These are phyloP conservation scores for Amylostereum chailletii DNA, from an alignment of 1,284 basidiomycete genomes.

Conservation along the genomic window DNA sequence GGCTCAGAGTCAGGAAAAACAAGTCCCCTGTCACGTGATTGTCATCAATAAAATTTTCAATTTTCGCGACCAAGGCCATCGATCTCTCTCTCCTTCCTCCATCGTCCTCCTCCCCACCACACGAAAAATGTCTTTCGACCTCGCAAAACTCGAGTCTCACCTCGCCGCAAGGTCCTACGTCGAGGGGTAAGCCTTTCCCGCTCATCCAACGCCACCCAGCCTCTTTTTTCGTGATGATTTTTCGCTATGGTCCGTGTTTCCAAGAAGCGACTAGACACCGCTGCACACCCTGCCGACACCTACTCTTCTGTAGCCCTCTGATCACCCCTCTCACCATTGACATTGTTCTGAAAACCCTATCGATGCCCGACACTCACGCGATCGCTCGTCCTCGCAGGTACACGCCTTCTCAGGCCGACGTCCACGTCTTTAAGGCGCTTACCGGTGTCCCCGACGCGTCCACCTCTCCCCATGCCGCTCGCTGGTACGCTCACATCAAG, in stretches of 20 bases:
- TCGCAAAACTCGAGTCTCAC: slow-evolving; percentile 77
- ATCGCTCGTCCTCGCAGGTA: slow-evolving; percentile 47
- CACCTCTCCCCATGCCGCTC: slow-evolving; percentile 69
- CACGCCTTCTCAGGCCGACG: slow-evolving; percentile 94
- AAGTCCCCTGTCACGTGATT: background rate
- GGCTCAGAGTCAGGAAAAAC: background rate
- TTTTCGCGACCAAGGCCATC: slow-evolving; percentile 12
- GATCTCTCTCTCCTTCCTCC: slow-evolving; percentile 12
- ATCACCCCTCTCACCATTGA: slow-evolving; percentile 25
- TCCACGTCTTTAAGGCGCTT: slow-evolving; percentile 83
- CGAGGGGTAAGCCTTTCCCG: slow-evolving; percentile 65
- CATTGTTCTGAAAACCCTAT: slow-evolving; percentile 10
- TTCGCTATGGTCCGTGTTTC: slow-evolving; percentile 98
- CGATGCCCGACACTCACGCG: slow-evolving; percentile 7
- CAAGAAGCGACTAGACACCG: slow-evolving; percentile 98
- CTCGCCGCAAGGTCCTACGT: slow-evolving; percentile 83
- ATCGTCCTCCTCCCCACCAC: slow-evolving; percentile 9
- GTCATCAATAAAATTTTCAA: background rate
- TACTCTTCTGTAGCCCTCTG: slow-evolving; percentile 80
- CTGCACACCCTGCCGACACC: slow-evolving; percentile 74
- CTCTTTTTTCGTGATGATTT: slow-evolving; percentile 57
- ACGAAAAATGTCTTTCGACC: slow-evolving; percentile 61
- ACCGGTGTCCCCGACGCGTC: slow-evolving; percentile 56
- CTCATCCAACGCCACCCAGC: slow-evolving; percentile 16
- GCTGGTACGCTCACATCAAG: slow-evolving; percentile 95